phyloP scores from a whole-genome alignment of 176 grass and related monocot genomes.

The Poa annua region DNA sequence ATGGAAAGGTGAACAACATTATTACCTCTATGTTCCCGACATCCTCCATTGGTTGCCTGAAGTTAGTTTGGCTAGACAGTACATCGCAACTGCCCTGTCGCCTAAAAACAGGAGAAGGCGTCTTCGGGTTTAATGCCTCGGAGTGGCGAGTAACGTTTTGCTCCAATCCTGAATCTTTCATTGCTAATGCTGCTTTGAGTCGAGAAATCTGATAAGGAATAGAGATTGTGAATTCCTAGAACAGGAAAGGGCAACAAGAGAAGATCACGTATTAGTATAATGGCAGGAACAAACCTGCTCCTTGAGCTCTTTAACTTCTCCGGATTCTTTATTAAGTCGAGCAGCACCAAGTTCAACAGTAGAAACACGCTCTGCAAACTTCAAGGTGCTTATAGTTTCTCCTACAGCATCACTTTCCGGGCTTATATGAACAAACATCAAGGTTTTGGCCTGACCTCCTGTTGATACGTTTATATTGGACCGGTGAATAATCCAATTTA shows the following conservation, averaged over 20 bases:
- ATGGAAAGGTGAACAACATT: conserved; percentile 17
- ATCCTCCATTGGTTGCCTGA: conserved; percentile 92
- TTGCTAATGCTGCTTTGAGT: conserved; percentile 78
- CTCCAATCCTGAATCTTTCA: conserved; percentile 70
- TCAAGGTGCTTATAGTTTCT: conserved; percentile 96
- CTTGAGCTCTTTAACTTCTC: conserved; percentile 89
- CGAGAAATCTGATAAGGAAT: conserved; percentile 61
- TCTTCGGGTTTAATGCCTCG: conserved; percentile 58
- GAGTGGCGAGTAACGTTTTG: conserved; percentile 58
- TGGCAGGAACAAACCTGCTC: conserved; percentile 74
- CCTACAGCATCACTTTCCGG: conserved; percentile 88
- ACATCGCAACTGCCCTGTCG: conserved; percentile 63
- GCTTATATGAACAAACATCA: conserved; percentile 99
- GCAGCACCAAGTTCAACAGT: conserved; percentile 99
- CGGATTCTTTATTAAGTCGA: conserved; percentile 85
- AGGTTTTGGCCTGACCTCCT: conserved; percentile 97
- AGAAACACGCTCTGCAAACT: conserved; percentile 97
- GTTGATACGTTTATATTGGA: conserved; percentile 26
- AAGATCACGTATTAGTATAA: conserved; percentile 21
- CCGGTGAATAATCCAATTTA: conserved; percentile 24
- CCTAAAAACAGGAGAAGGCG: conserved; percentile 58
- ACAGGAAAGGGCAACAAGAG: conserved; percentile 37
- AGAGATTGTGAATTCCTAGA: conserved; percentile 40
- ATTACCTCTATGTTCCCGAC: conserved; percentile 98
- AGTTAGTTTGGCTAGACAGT: conserved; percentile 64